Conservation (phyloP, 495 filamentous ascomycete genomes). For the Thermothielavioides terrestris region DNA sequence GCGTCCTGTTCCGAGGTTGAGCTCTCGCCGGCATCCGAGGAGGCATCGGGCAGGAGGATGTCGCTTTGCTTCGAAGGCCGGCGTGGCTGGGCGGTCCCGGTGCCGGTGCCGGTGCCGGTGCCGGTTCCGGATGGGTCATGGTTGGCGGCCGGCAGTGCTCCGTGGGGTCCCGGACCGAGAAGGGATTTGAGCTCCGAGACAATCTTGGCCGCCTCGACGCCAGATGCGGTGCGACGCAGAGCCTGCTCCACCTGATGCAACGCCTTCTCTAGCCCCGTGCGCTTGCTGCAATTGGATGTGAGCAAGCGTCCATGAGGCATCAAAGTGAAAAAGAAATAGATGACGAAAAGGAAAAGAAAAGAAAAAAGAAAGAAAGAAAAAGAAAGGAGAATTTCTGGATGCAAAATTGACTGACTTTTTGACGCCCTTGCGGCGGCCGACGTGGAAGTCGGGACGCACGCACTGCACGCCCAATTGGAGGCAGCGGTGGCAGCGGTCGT, state of each 20-base stretch:
- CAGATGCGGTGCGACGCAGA: constrained; percentile 51
- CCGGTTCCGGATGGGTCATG: constrained; percentile 4
- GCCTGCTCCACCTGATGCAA: constrained; percentile 66
- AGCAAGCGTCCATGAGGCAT: constrained; percentile 7
- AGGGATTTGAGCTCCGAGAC: constrained; percentile 49
- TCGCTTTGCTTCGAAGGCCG: constrained; percentile 13
- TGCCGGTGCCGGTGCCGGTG: no score
- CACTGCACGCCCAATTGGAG: constrained; percentile 49
- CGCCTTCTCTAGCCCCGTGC: constrained; percentile 63
- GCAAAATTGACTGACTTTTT: constrained; percentile 52
- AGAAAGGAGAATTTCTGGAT: no score
- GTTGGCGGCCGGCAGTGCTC: constrained; percentile 2
- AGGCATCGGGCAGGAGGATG: constrained; percentile 21
- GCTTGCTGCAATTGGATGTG: constrained; percentile 46
- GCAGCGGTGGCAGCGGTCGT: constrained; percentile 54
- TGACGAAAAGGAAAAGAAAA: no score
- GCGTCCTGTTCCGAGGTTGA: constrained; percentile 25
- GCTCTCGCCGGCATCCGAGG: constrained; percentile 26
- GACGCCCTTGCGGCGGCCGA: constrained; percentile 64
- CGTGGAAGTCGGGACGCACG: constrained; percentile 57
- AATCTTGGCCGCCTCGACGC: constrained; percentile 46
- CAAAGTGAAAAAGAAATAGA: background rate
- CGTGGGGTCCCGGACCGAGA: constrained; percentile 29
- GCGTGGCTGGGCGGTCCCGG: constrained; percentile 1
- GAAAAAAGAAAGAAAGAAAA: background rate